Evolutionary conservation across 2,329 filamentous ascomycete species (phyloP).

Genomic region (Anisogramma anomala): DNA sequence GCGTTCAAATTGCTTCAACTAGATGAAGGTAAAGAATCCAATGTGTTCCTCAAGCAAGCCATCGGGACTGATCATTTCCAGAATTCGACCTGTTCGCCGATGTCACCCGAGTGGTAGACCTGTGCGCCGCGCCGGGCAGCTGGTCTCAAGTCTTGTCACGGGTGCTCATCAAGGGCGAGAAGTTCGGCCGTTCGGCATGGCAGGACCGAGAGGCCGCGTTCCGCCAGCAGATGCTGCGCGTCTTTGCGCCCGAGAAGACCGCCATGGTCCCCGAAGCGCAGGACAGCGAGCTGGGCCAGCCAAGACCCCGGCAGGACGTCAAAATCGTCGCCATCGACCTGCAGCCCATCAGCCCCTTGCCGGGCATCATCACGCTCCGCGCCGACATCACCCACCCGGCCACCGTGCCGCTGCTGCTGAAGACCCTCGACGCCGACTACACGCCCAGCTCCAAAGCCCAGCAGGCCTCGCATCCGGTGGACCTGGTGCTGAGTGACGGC

Average conservation of each 20-base stretch:
- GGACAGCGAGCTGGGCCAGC: conserved; percentile 18
- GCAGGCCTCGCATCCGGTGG: conserved; percentile 64
- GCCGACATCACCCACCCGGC: conserved; percentile 97
- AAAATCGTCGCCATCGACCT: conserved; percentile 94
- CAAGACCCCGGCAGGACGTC: conserved; percentile 52
- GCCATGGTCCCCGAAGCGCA: conserved; percentile 7
- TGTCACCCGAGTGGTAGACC: conserved; percentile 85
- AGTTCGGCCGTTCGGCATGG: conserved; percentile 77
- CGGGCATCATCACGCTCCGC: conserved; percentile 82
- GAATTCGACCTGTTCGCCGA: conserved; percentile 90
- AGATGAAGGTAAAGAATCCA: conserved; percentile 50
- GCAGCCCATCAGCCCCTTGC: conserved; percentile 87
- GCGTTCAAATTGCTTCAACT: conserved; percentile 96
- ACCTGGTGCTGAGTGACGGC: conserved; percentile 89
- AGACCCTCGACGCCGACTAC: conserved; percentile 66
- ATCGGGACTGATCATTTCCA: conserved; percentile 23
- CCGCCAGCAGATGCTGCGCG: conserved; percentile 46
- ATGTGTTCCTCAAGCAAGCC: conserved; percentile 1
- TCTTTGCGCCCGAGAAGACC: conserved; percentile 29
- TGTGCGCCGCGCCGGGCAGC: conserved; percentile 89
- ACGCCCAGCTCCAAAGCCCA: conserved; percentile 34
- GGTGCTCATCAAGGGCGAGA: conserved; percentile 86
- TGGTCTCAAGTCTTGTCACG: conserved; percentile 96
- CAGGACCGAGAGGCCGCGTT: conserved; percentile 67
- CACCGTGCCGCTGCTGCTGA: conserved; percentile 78